Percentiles rank a stretch among this genome's conserved stretches.
Conservation (phyloP, 306 rosid genomes). For the Parietaria judaica region DNA sequence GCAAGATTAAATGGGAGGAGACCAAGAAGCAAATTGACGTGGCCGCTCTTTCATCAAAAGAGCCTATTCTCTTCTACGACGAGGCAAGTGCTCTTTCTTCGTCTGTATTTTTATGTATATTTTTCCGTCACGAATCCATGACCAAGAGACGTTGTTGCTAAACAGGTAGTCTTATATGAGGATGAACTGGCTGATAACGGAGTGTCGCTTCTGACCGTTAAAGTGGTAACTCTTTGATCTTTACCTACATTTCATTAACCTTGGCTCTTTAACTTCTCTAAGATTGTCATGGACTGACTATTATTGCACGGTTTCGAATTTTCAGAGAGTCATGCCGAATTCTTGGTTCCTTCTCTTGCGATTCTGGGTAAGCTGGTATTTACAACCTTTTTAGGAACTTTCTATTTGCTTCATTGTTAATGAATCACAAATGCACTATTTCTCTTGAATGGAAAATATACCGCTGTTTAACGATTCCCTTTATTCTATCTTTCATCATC, state of each 20-base stretch:
- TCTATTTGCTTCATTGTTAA: no score
- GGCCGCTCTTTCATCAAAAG: constrained; percentile 69
- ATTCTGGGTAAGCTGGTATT: constrained; percentile 70
- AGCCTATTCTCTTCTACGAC: constrained; percentile 93
- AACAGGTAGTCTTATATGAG: constrained; percentile 88
- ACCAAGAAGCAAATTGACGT: constrained; percentile 71
- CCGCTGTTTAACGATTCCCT: background rate
- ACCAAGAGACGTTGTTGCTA: constrained; percentile 21
- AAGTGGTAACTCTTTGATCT: constrained; percentile 65
- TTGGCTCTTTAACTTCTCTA: constrained; percentile 4
- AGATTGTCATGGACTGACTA: constrained; percentile 23
- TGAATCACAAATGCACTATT: background rate
- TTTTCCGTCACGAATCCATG: constrained; percentile 18
- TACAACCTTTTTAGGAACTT: no score
- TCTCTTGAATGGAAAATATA: background rate
- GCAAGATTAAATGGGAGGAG: constrained; percentile 65
- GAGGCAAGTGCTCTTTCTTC: constrained; percentile 37
- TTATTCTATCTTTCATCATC: background rate
- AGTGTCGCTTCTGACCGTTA: constrained; percentile 81
- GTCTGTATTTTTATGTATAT: constrained; percentile 11
- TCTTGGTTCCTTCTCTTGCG: constrained; percentile 95
- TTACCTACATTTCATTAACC: constrained; percentile 6
- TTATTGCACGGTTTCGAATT: constrained; percentile 19
- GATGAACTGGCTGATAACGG: constrained; percentile 97
- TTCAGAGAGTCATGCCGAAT: constrained; percentile 93